These are phyloP conservation scores for Cocos nucifera DNA, from an alignment of 176 grass and related monocot species.

Conservation along the genomic window DNA sequence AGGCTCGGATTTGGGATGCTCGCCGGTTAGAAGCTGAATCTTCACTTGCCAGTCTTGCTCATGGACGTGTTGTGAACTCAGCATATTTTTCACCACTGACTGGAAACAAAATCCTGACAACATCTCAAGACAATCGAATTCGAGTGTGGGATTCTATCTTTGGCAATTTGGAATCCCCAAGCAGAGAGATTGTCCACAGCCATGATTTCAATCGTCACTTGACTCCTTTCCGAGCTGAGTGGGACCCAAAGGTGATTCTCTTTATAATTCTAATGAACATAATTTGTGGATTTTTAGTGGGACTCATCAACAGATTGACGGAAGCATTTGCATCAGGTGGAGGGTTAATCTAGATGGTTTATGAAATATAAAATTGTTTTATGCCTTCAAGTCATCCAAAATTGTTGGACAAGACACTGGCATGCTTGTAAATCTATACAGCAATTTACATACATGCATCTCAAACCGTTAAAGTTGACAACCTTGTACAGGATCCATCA, in stretches of 20 bases:
- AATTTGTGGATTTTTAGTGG: background rate
- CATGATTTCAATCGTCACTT: constrained; percentile 97
- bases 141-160: constrained; percentile 97
- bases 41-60: constrained; percentile 55
- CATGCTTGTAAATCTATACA: too few relatives aligned
- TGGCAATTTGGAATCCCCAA: constrained; percentile 63
- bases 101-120: constrained; percentile 85
- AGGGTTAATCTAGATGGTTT: too few relatives aligned
- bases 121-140: constrained; percentile 88
- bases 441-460: background rate
- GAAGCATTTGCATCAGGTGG: too few relatives aligned
- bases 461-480: constrained; percentile 4
- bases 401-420: too few relatives aligned
- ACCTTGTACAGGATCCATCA: constrained; percentile 49
- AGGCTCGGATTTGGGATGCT: constrained; percentile 93
- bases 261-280: background rate
- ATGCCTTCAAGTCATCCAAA: too few relatives aligned
- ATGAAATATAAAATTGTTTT: too few relatives aligned
- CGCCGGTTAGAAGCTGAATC: constrained; percentile 51
- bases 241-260: constrained; percentile 79
- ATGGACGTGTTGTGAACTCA: constrained; percentile 84
- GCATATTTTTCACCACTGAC: constrained; percentile 83
- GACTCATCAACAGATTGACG: too few relatives aligned
- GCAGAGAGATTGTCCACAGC: constrained; percentile 95
- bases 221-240: constrained; percentile 93